These are phyloP conservation scores for Nepenthes alata DNA, from an alignment of 179 eudicot genomes.

Conservation along the genomic window DNA sequence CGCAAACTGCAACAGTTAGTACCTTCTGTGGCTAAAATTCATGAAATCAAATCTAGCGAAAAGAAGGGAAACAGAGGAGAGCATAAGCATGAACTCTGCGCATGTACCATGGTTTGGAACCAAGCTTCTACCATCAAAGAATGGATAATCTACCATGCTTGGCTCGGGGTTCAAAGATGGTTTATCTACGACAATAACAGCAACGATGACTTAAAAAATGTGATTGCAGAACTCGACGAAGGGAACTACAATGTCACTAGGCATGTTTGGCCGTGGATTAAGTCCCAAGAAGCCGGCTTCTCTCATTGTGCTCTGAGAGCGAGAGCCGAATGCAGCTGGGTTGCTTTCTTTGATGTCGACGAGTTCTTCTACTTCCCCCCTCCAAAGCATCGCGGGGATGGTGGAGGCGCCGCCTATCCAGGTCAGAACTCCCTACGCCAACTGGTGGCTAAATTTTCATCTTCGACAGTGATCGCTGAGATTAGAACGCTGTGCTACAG, in stretches of 20 bases:
- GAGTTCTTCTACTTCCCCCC: conserved; percentile 68
- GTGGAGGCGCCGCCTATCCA: conserved; percentile 8
- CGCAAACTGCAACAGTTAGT: conserved; percentile 23
- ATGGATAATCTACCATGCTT: conserved; percentile 73
- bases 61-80: background rate
- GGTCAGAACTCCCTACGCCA: conserved; percentile 37
- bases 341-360: conserved; percentile 85
- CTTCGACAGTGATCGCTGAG: conserved; percentile 36
- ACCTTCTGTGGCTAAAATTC: conserved; percentile 67
- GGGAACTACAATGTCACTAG: conserved; percentile 53
- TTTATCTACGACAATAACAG: conserved; percentile 86
- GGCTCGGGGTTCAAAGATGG: conserved; percentile 88
- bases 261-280: conserved; percentile 93
- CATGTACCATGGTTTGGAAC: conserved; percentile 92
- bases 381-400: conserved; percentile 13
- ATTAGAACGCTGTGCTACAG: conserved; percentile 63
- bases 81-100: conserved; percentile 64
- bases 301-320: conserved; percentile 80
- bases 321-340: conserved; percentile 62
- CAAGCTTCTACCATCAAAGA: conserved; percentile 71
- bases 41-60: background rate
- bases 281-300: conserved; percentile 92
- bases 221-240: conserved; percentile 35
- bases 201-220: conserved; percentile 44
- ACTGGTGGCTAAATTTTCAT: conserved; percentile 36